Base-by-base conservation (phyloP, 2,329 filamentous ascomycete genomes). In the Alternaria viburni region DNA sequence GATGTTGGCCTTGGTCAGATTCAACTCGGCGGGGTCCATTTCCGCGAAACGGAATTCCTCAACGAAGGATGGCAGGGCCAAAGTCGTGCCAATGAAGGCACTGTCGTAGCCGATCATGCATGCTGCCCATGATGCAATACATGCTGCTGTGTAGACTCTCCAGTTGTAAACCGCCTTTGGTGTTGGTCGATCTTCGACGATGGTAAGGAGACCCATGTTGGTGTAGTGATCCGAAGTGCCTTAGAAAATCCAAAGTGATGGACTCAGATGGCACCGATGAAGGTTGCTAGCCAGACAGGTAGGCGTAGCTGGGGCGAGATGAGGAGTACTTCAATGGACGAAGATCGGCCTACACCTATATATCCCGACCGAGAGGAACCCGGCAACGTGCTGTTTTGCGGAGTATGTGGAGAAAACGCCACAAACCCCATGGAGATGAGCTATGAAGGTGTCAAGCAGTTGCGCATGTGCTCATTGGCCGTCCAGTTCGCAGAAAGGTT, bases 31-130 rank as follows among this genome's bases (percentile, higher is more conserved):
- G 0, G 76, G 57, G 5, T 75, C 79, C 80, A 89, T 86, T 3
- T 79, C 72, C 3, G 77, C 81, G 70, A 93, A 90, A 13, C 82
- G 71, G 77, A 95, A 95, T 75, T 94, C 92, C 1, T 83, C 73
- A 47, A 83, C 84, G 79, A 94, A 94, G 0, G 91, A 91, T 0
- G 86, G 83, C 28, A 95, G 83, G 2, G 90, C 87, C 30, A 94
- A 82, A 1, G 92, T 93, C 0, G 90, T 92, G 7, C 75, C 91
- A 70, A 94, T 93, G 79, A 94, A 94, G 67, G 92, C 89, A 55
- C 87, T 90, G 77, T 93, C 91, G 66, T 87, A 87, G 15, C 85
- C 85, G 66, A 87, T 87, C 84, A 87, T 88, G 72, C 86, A 87
- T 61, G 86, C 84, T 54, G 86, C 86, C 73, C 83, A 87, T 13